These are phyloP conservation scores for Leccinum variabile DNA, from an alignment of 1,284 basidiomycete genomes.

Conservation along the genomic window DNA sequence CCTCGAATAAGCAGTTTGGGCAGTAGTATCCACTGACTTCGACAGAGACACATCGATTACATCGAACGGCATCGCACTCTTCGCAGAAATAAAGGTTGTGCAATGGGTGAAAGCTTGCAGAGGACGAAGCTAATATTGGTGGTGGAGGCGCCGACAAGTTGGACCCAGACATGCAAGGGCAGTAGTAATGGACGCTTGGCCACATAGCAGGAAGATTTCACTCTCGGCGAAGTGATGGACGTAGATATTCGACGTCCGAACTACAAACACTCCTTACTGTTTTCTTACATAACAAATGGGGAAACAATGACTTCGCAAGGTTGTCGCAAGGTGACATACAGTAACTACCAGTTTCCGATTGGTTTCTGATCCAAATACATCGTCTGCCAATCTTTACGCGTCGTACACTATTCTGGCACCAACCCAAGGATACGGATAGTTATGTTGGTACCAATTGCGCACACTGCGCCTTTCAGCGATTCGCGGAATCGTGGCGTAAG, in stretches of 20 bases:
- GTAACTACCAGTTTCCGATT: too few relatives aligned
- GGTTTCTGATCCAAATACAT: constrained; percentile 9
- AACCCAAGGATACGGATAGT: constrained; percentile 74
- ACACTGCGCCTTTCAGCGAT: constrained; percentile 75
- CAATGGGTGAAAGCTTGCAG: constrained; percentile 78
- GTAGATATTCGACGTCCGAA: background rate
- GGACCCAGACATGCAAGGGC: constrained; percentile 58
- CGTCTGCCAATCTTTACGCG: constrained; percentile 15
- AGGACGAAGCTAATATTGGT: constrained; percentile 71
- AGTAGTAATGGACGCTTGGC: constrained; percentile 61
- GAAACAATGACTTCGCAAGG: too few relatives aligned
- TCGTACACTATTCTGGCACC: constrained; percentile 78
- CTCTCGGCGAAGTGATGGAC: background rate
- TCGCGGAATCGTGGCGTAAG: constrained; percentile 84
- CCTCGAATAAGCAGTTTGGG: constrained; percentile 98
- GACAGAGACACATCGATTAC: constrained; percentile 86
- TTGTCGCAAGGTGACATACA: too few relatives aligned
- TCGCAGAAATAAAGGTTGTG: constrained; percentile 94
- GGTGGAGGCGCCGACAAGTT: constrained; percentile 65
- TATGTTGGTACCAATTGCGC: constrained; percentile 84
- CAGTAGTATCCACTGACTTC: constrained; percentile 98
- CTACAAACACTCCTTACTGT: background rate
- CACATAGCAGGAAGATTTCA: constrained; percentile 19
- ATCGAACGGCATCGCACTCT: constrained; percentile 94
- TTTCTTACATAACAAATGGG: constrained; percentile 20